Percentiles rank a stretch among this genome's conserved stretches.
These are phyloP conservation scores for Thozetella sp. DNA, from an alignment of 495 filamentous ascomycete genomes.

Conservation along the genomic window DNA sequence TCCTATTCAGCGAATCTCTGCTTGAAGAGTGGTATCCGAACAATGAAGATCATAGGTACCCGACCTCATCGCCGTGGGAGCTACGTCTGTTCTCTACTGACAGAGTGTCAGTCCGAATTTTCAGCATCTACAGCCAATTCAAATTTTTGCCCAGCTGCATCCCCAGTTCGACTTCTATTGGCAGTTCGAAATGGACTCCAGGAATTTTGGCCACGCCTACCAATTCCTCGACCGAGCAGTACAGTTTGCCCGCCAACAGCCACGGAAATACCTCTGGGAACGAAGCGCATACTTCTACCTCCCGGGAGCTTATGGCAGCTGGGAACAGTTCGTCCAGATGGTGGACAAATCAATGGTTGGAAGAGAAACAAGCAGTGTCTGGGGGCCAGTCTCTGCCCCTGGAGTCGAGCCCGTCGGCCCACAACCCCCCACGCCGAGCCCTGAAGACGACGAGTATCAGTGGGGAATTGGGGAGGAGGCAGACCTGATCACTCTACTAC, in stretches of 20 bases:
- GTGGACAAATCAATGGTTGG: constrained; percentile 45
- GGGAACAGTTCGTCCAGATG: constrained; percentile 51
- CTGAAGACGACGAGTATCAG: constrained; percentile 62
- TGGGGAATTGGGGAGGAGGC: constrained; percentile 81
- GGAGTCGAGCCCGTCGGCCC: constrained; percentile 35
- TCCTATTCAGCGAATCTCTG: not conserved
- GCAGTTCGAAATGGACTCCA: constrained; percentile 76
- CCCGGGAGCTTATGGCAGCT: constrained; percentile 62
- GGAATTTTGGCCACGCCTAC: constrained; percentile 72
- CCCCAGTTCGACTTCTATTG: constrained; percentile 75
- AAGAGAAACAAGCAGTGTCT: constrained; percentile 44
- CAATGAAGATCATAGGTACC: not conserved
- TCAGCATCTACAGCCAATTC: constrained; percentile 58
- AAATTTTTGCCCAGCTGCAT: constrained; percentile 67
- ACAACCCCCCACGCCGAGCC: not conserved
- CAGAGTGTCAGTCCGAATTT: not conserved
- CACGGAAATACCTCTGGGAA: constrained; percentile 73
- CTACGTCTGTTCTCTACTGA: not conserved
- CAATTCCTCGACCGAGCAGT: constrained; percentile 63
- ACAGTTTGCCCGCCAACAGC: constrained; percentile 62
- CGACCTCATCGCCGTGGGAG: not conserved
- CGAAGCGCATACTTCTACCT: constrained; percentile 74
- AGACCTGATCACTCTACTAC: constrained; percentile 70
- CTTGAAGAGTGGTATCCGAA: not conserved
- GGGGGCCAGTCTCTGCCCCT: constrained; percentile 59